Evolutionary conservation across 495 filamentous ascomycete species (phyloP).

Genomic region (Trichoderma reesei): DNA sequence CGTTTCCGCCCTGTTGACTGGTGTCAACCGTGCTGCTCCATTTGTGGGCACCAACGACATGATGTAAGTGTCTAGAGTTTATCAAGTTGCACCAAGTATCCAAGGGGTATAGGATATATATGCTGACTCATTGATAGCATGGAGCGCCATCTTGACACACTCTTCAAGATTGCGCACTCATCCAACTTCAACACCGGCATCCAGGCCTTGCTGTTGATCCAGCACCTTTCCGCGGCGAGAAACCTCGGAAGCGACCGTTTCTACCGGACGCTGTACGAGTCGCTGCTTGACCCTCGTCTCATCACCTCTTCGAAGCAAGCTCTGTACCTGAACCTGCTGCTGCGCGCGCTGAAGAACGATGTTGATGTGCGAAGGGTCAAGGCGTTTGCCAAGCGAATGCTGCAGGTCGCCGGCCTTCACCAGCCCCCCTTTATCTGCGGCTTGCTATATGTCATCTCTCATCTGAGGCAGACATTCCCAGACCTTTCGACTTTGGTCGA

Average conservation of each 20-base stretch:
- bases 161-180: constrained; percentile 92
- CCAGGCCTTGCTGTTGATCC: constrained; percentile 90
- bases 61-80: constrained; percentile 38
- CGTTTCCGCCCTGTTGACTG: constrained; percentile 79
- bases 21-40: constrained; percentile 90
- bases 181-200: constrained; percentile 98
- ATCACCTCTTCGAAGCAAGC: constrained; percentile 88
- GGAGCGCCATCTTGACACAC: constrained; percentile 79
- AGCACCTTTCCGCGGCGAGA: constrained; percentile 76
- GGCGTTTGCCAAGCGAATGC: constrained; percentile 85
- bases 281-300: constrained; percentile 80
- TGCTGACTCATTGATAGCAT: constrained; percentile 37
- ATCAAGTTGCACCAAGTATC: not conserved
- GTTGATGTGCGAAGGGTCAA: constrained; percentile 80
- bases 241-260: constrained; percentile 74
- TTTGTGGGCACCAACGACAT: constrained; percentile 74
- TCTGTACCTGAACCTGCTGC: constrained; percentile 86
- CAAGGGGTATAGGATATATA: no score
- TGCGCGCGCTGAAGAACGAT: constrained; percentile 77
- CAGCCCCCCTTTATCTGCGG: constrained; percentile 89
- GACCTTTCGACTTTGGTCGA: constrained; percentile 63
- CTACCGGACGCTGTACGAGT: constrained; percentile 92
- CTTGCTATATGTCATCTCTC: constrained; percentile 74
- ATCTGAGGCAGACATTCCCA: constrained; percentile 66
- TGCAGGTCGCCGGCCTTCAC: constrained; percentile 79